phyloP scores from a whole-genome alignment of 441 rosid species.

The Caryocar brasiliense region DNA sequence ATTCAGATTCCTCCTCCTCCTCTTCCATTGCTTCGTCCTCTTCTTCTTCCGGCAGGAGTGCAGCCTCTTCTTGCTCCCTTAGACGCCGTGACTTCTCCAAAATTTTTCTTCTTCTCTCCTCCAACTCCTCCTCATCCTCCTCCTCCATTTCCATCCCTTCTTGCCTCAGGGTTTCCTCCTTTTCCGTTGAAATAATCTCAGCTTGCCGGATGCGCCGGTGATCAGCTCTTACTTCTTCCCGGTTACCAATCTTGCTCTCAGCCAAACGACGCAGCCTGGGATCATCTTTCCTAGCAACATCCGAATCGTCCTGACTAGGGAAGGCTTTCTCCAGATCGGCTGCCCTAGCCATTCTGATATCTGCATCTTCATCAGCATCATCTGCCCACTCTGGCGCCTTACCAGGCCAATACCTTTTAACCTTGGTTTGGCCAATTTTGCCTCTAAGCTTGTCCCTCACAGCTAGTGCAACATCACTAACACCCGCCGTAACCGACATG shows the following conservation, averaged over 20 bases:
- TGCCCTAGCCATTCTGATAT: conserved; percentile 47
- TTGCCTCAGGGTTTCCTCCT: conserved; percentile 52
- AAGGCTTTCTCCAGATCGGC: conserved; percentile 59
- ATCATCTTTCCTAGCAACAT: conserved; percentile 45
- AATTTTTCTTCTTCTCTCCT: conserved; percentile 53
- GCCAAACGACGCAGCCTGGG: conserved; percentile 82
- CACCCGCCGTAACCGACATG: conserved; percentile 88
- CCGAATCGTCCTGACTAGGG: conserved; percentile 34
- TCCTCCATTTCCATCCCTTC: conserved; percentile 56
- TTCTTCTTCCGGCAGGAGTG: conserved; percentile 50
- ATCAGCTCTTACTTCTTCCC: conserved; percentile 79
- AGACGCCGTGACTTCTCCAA: conserved; percentile 51
- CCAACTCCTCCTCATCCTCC: conserved; percentile 62
- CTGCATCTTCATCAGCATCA: conserved; percentile 66
- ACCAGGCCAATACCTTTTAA: conserved; percentile 86
- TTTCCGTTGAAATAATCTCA: conserved; percentile 64
- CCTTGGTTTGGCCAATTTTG: conserved; percentile 72
- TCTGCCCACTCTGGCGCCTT: conserved; percentile 90
- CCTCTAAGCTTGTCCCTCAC: conserved; percentile 66
- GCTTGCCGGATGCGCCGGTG: conserved; percentile 72
- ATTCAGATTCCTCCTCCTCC: conserved; percentile 74
- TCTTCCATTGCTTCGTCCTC: conserved; percentile 68
- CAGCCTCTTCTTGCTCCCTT: conserved; percentile 58
- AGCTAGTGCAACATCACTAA: conserved; percentile 44
- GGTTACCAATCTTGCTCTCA: conserved; percentile 56